Base-by-base conservation (phyloP, 176 grass and related monocot genomes). In the Carex parvula region DNA sequence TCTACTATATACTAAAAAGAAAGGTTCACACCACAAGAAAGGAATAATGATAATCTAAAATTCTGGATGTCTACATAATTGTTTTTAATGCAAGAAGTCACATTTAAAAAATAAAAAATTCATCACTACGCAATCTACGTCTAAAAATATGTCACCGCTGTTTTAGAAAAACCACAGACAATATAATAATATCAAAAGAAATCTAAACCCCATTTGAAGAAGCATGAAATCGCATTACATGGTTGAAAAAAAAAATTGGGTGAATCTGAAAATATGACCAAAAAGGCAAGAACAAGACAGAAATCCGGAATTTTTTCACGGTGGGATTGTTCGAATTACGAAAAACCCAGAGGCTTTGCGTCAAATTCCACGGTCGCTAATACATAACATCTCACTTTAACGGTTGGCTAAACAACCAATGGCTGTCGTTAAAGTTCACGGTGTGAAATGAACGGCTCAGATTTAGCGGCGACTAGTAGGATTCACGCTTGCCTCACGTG, bases 401-500 rank as follows among this genome's bases (percentile, higher is more conserved):
- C 64, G 16, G 17, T 33, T 65, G 63, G 16, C 81, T 4, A 46
- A 33, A 8, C 32, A 82, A 20, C n/a, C 18, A 61, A 61, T 8
- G 59, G n/a, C n/a, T 22, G 3, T 61, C n/a, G 9, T 61, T 9
- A 2, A 61, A 61, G 59, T 61, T 21, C 3, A 61, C 5, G 3
- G 59, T 66, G 16, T 18, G 18, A 60, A 9, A 79, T 4, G 53
- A 10, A 81, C 64, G 76, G 62, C 0, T 6, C 2, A 29, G 62
- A 87, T 87, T 48, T 0, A 54, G 4, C 64, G 54, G 55, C 18
- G 71, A 20, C 12, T 3, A 56, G 15, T 24, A 79, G 22, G 24
- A 18, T 66, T 70, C 17, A 60, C 63, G 77, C 64, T 13, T 81
- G 42, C 21, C 21, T 17, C 62, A 41, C 66, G 78, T 81, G 78